Conservation (phyloP, 2,329 filamentous ascomycete genomes). For the Thermothelomyces thermophilus region DNA sequence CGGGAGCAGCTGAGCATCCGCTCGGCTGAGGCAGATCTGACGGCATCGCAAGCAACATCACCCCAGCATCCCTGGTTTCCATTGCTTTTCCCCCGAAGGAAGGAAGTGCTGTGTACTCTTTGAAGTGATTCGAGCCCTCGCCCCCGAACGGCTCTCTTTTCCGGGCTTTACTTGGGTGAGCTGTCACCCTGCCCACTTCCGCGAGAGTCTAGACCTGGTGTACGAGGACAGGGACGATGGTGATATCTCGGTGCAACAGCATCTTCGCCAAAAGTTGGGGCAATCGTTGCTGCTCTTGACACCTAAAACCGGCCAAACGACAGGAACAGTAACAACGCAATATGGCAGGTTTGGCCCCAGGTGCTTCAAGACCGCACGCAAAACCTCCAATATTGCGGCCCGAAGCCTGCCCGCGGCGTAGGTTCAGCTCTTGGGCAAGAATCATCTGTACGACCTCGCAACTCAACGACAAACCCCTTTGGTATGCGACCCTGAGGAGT, state of each 20-base stretch:
- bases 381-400: no score
- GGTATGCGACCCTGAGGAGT: conserved; percentile 4
- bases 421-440: conserved; percentile 9
- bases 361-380: no score
- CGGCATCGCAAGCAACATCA: neutral
- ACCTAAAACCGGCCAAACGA: no score
- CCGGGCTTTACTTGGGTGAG: no score
- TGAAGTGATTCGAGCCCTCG: no score
- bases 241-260: neutral
- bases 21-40: neutral
- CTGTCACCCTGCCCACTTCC: neutral
- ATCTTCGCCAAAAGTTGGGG: neutral
- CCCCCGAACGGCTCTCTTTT: no score
- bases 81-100: neutral
- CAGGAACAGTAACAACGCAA: no score
- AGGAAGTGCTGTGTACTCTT: neutral
- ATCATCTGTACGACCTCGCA: no score
- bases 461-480: neutral
- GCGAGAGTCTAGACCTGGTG: neutral
- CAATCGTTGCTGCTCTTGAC: no score
- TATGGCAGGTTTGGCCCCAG: no score
- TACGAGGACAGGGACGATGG: neutral
- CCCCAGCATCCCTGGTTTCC: neutral
- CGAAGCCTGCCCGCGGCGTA: neutral
- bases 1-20: neutral